These are phyloP conservation scores for Pythium brachiatum DNA, from an alignment of 352 stramenopile species.

Conservation along the genomic window DNA sequence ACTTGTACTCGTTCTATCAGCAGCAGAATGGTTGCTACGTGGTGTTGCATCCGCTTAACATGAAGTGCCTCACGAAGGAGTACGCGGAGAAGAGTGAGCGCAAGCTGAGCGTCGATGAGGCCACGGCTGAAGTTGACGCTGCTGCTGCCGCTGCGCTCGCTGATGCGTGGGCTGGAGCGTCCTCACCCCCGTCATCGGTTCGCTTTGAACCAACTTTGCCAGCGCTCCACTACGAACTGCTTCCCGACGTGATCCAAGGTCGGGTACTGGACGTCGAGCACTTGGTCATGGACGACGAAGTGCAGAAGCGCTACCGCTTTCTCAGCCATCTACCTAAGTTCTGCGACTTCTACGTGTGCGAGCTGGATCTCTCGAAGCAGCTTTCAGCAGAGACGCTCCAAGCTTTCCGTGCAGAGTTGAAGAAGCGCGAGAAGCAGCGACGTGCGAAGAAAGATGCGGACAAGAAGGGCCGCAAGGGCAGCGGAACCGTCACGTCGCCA, in stretches of 20 bases:
- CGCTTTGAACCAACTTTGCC: slow-evolving; percentile 9
- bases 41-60: slow-evolving; percentile 87
- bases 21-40: slow-evolving; percentile 83
- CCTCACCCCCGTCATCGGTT: slow-evolving; percentile 13
- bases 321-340: slow-evolving; percentile 82
- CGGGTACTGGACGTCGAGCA: slow-evolving; percentile 85
- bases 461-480: slow-evolving; percentile 31
- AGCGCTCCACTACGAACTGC: slow-evolving; percentile 43
- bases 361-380: slow-evolving; percentile 73
- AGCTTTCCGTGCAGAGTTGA: slow-evolving; percentile 65
- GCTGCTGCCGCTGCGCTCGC: slow-evolving; percentile 14
- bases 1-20: slow-evolving; percentile 86
- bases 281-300: slow-evolving; percentile 83
- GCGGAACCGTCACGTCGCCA: slow-evolving; percentile 29
- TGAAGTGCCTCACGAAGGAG: slow-evolving; percentile 87
- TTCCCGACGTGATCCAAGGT: slow-evolving; percentile 54
- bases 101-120: slow-evolving; percentile 23
- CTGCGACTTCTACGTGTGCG: slow-evolving; percentile 87
- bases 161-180: slow-evolving; percentile 15
- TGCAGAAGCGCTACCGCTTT: slow-evolving; percentile 83
- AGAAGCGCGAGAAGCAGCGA: slow-evolving; percentile 70
- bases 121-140: slow-evolving; percentile 9
- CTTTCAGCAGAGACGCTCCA: slow-evolving; percentile 64
- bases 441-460: slow-evolving; percentile 42
- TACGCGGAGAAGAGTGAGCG: slow-evolving; percentile 38